Evolutionary conservation across 2,329 filamentous ascomycete genomes (phyloP), one percentile per base, ranked within the genome.

Genomic region (Leptographium lundbergii): DNA sequence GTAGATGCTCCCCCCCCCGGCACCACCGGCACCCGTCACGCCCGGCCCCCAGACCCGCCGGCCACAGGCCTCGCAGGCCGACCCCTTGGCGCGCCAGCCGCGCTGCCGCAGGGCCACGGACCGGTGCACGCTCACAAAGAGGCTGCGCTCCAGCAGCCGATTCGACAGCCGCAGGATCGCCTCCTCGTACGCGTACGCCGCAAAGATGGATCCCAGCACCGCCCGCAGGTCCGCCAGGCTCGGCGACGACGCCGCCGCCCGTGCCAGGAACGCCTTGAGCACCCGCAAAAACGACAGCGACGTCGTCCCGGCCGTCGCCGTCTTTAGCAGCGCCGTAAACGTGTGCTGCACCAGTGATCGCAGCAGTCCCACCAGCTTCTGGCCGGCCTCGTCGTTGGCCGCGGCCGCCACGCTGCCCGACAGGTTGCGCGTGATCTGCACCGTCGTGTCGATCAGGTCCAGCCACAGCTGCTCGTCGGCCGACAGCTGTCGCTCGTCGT

Each of bases 111-210:
- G 79, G 58, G 81, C 78, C 9, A 88, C 83, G 6, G 90, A 86
- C 65, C 88, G 81, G 51, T 84, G 78, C 42, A 99, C 89, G 63
- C 89, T 87, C 48, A 87, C 81, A 67, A 97, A 99, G 6, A 96
- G 78, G 66, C 94, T 94, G 65, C 90, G 86, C 63, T 95, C 91
- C 0, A 99, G 78, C 59, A 99, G 84, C 4, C 87, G 81, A 69
- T 92, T 95, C 0, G 94, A 90, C 3, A 99, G 81, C 1, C 81
- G 79, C 24, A 99, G 79, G 19, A 99, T 88, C 0, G 88, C 91
- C 69, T 92, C 89, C 71, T 99, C 94, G 69, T 97, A 96, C 0
- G 91, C 87, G 69, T 99, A 99, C 0, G 94, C 92, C 0, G 92
- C 85, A 73, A 99, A 97, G 59, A 99, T 92, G 14, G 91, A 94